A percentile compares a stretch with the other conserved stretches of the same genome.
These are phyloP conservation scores for Cyclotella atomus DNA, from an alignment of 108 stramenopile species.

Conservation along the genomic window DNA sequence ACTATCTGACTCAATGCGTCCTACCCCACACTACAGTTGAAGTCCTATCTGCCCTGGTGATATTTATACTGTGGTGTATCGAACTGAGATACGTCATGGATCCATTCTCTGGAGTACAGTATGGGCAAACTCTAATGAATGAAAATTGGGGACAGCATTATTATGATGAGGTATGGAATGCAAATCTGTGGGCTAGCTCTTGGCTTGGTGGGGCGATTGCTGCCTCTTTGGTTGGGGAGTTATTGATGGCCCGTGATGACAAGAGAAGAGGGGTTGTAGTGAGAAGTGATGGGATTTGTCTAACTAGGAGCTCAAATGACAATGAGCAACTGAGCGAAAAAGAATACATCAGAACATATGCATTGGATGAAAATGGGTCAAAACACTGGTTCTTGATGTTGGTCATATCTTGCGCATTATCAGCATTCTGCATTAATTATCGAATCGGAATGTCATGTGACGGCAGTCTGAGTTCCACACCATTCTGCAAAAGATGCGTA, in stretches of 20 bases:
- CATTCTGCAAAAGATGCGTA: slow-evolving; percentile 28
- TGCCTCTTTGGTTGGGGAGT: slow-evolving; percentile 28
- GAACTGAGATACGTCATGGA: slow-evolving; percentile 29
- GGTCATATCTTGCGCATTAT: slow-evolving; percentile 27
- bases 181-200: slow-evolving; percentile 30
- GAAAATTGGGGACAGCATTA: slow-evolving; percentile 2
- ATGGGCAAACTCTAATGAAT: slow-evolving; percentile 4
- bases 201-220: slow-evolving; percentile 33
- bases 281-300: background rate
- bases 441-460: slow-evolving; percentile 5
- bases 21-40: slow-evolving; percentile 23
- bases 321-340: background rate
- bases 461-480: slow-evolving; percentile 13
- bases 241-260: slow-evolving; percentile 26
- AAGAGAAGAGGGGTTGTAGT: slow-evolving; percentile 17
- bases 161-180: slow-evolving; percentile 28
- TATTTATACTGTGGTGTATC: slow-evolving; percentile 35
- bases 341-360: slow-evolving; percentile 9
- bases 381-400: slow-evolving; percentile 35
- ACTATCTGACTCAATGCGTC: slow-evolving; percentile 22
- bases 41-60: slow-evolving; percentile 10
- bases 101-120: slow-evolving; percentile 21
- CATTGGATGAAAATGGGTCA: slow-evolving; percentile 17
- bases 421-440: slow-evolving; percentile 21
- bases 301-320: too few relatives aligned